A percentile compares a stretch with the other conserved stretches of the same genome.
phyloP scores from a whole-genome alignment of 2,329 filamentous ascomycete species.

The Pseudocercospora cruenta region DNA sequence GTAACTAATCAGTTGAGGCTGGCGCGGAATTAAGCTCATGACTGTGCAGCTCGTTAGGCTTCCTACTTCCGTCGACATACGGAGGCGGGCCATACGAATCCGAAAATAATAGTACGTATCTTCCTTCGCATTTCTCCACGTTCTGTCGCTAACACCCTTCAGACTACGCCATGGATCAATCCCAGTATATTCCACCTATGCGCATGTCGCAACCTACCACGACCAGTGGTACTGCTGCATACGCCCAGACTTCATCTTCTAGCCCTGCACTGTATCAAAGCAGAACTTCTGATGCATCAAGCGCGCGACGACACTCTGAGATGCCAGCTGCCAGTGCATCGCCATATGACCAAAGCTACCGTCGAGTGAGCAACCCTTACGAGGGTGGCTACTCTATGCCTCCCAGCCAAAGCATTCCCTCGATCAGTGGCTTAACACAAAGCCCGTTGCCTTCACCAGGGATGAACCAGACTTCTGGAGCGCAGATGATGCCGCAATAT shows the following conservation, averaged over 20 bases:
- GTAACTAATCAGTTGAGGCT: slow-evolving; percentile 15
- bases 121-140: slow-evolving; percentile 7
- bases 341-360: slow-evolving; percentile 33
- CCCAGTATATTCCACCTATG: slow-evolving; percentile 39
- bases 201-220: slow-evolving; percentile 36
- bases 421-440: slow-evolving; percentile 40
- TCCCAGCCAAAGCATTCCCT: slow-evolving; percentile 36
- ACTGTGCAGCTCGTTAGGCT: slow-evolving; percentile 38
- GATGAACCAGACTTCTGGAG: slow-evolving; percentile 26
- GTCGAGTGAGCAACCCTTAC: slow-evolving; percentile 37
- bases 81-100: slow-evolving; percentile 35
- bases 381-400: slow-evolving; percentile 35
- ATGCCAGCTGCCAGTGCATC: slow-evolving; percentile 28
- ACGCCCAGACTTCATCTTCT: slow-evolving; percentile 35
- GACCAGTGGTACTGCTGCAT: slow-evolving; percentile 31
- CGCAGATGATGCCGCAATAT: slow-evolving; percentile 31
- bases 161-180: slow-evolving; percentile 39
- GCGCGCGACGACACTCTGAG: slow-evolving; percentile 32
- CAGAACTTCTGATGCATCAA: slow-evolving; percentile 25
- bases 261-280: slow-evolving; percentile 39
- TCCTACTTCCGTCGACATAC: slow-evolving; percentile 42
- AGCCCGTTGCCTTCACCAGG: slow-evolving; percentile 39
- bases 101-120: slow-evolving; percentile 36
- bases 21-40: slow-evolving; percentile 24
- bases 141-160: slow-evolving; percentile 16